These are phyloP conservation scores for Saccharomycopsis fodiens DNA, from an alignment of 805 yeast genomes.

Conservation along the genomic window DNA sequence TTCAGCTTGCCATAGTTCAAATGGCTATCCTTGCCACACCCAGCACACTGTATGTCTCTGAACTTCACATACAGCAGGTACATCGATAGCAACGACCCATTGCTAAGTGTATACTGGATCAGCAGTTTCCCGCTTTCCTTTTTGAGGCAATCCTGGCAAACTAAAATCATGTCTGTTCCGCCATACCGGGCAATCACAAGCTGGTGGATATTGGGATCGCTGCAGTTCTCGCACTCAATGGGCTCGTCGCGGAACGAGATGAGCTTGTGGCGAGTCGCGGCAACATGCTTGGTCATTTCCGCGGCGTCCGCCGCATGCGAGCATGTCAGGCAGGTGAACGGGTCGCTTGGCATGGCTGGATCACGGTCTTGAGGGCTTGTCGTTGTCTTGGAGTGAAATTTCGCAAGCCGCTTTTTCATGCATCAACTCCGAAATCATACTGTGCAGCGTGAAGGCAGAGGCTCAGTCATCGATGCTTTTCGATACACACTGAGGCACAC, in stretches of 20 bases:
- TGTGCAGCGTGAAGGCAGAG: too few relatives aligned
- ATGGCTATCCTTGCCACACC: conserved; percentile 36
- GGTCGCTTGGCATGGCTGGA: too few relatives aligned
- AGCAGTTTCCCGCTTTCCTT: conserved; percentile 39
- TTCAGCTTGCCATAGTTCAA: conserved; percentile 29
- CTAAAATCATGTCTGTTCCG: conserved; percentile 44
- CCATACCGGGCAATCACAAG: conserved; percentile 45
- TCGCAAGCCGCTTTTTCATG: too few relatives aligned
- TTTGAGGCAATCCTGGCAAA: conserved; percentile 39
- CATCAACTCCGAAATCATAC: too few relatives aligned
- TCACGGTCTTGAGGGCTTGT: too few relatives aligned
- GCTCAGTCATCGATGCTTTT: too few relatives aligned
- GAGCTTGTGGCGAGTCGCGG: conserved; percentile 46
- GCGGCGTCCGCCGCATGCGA: conserved; percentile 28
- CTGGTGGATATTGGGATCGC: conserved; percentile 45
- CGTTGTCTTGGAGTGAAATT: too few relatives aligned
- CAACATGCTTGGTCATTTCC: conserved; percentile 44
- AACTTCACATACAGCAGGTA: conserved; percentile 40
- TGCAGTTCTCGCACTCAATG: conserved; percentile 50
- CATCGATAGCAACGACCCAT: conserved; percentile 47
- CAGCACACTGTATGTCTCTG: conserved; percentile 41
- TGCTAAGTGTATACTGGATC: conserved; percentile 42
- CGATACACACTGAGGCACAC: too few relatives aligned
- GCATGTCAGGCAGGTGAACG: conserved; percentile 40
- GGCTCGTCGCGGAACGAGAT: conserved; percentile 33